Base-by-base conservation (phyloP, 2,329 filamentous ascomycete genomes). In the Xylaria sp. region DNA sequence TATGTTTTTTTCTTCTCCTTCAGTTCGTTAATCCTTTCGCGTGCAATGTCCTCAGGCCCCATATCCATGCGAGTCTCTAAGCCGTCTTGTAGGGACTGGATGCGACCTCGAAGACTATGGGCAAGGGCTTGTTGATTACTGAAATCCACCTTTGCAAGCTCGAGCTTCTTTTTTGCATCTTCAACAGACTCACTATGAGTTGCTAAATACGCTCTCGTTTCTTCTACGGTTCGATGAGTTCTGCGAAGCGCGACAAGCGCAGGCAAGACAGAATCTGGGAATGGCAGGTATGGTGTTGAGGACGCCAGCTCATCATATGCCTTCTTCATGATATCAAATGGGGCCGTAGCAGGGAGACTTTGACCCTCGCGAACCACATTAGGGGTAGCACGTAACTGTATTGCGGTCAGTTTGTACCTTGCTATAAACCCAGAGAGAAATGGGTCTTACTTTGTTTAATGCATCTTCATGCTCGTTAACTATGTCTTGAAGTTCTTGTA, bases 231-330 rank as follows among this genome's bases (percentile, higher is more conserved):
- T 65, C 86, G 84, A 66, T 90, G 86, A 2, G 91, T 90, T 74
- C 87, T 89, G 60, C 91, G 89, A 63, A 93, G 80, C 5, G 93
- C 92, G 48, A 96, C 78, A 4, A 97, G 83, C 6, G 90, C 88
- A 3, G 92, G 92, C 6, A 96, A 80, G 5, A 90, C 84, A 23
- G 93, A 95, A 59, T 86, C 87, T 10, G 88, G 82, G 27, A 85
- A 83, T 2, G 93, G 92, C 25, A 95, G 81, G 73, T 89, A 88
- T 9, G 91, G 90, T 60, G 90, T 85, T 16, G 86, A 84, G 51
- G 86, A 82, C 13, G 88, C 85, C 55, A 93, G 82, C 18, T 86
- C 84, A 61, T 88, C 85, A 74, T 94, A 93, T 2, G 91, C 92
- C 59, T 84, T 81, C 73, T 88, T 90, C 75, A 94, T 84, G 47